A percentile compares a stretch with the other conserved stretches of the same genome.
Evolutionary conservation across 306 rosid genomes (phyloP).

Genomic region (Fragaria ananassa): DNA sequence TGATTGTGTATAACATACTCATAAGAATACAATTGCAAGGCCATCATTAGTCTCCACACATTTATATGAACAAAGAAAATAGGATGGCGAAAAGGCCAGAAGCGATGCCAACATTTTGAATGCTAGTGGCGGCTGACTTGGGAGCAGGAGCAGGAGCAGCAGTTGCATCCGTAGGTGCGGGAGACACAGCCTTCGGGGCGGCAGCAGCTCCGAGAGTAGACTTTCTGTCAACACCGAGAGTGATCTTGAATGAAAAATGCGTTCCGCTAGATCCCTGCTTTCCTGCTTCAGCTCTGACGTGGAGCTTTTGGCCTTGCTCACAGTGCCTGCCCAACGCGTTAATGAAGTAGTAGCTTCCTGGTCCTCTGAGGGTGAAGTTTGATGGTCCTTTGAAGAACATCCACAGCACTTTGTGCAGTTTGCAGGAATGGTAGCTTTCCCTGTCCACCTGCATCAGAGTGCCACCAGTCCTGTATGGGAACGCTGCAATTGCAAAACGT

Average conservation of each 20-base stretch:
- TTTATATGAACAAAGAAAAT: slow-evolving; percentile 23
- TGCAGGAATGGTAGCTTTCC: slow-evolving; percentile 42
- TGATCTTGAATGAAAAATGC: slow-evolving; percentile 18
- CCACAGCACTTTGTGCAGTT: neutral
- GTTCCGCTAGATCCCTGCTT: slow-evolving; percentile 30
- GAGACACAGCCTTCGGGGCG: neutral
- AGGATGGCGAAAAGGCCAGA: slow-evolving; percentile 20
- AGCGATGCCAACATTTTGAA: slow-evolving; percentile 19
- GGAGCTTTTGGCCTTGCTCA: slow-evolving; percentile 65
- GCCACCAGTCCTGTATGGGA: slow-evolving; percentile 44
- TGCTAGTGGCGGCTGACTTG: slow-evolving; percentile 2
- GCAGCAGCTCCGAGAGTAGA: neutral
- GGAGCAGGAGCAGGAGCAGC: neutral
- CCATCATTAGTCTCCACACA: neutral
- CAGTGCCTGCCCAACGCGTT: slow-evolving; percentile 67
- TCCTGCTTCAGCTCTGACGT: slow-evolving; percentile 28
- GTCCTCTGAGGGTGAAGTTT: slow-evolving; percentile 18
- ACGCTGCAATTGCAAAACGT: slow-evolving; percentile 36
- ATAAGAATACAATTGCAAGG: neutral
- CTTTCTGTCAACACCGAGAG: neutral
- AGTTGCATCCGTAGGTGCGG: neutral
- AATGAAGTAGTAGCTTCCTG: slow-evolving; percentile 56
- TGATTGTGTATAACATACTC: neutral
- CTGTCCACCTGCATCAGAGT: slow-evolving; percentile 41
- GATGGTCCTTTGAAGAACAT: slow-evolving; percentile 50